Base-by-base conservation (phyloP, 805 yeast species). In the Metschnikowia anglica region DNA sequence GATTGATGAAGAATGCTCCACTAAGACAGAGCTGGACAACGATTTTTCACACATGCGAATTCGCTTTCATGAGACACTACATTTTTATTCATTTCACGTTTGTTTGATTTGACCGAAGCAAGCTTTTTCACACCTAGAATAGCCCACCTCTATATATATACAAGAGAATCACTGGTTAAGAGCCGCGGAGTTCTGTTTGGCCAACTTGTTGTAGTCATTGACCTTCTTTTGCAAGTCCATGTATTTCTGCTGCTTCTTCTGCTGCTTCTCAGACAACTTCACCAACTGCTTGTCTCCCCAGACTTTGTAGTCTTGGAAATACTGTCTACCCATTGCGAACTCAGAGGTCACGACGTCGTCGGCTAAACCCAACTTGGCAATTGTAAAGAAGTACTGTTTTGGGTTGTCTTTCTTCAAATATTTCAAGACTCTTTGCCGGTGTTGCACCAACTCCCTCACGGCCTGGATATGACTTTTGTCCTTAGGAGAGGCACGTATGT, bases 371-470 rank as follows among this genome's bases (percentile, higher is more conserved):
- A 91, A 72, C 65, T 88, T 89, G 56, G 85, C 85, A 48, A 91
- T 81, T 34, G 95, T 74, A 82, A 88, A 83, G 65, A 77, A 88
- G 69, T 93, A 91, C 56, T 83, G 77, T 62, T 87, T 78, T 12
- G 97, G 88, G 50, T 88, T 70, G 58, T 79, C 85, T 59, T 77
- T 79, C 63, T 89, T 89, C 66, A 93, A 74, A 61, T 91, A 93
- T 65, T 81, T 80, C 55, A 91, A 73, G 30, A 85, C 77, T 54
- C 79, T 77, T 66, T 90, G 97, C 69, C 99, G 83, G 55, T 84
- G 81, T 65, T 91, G 98, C 18, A 90, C 96, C 60, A 86, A 61
- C 73, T 84, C 83, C 64, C 96, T 81, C 36, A 89, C 79, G 28
- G 72, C 65, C 58, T 93, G 82, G 43, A 81, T 80, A 53, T 82